phyloP scores from a whole-genome alignment of 306 rosid genomes.

The Quercus berberidifolia region DNA sequence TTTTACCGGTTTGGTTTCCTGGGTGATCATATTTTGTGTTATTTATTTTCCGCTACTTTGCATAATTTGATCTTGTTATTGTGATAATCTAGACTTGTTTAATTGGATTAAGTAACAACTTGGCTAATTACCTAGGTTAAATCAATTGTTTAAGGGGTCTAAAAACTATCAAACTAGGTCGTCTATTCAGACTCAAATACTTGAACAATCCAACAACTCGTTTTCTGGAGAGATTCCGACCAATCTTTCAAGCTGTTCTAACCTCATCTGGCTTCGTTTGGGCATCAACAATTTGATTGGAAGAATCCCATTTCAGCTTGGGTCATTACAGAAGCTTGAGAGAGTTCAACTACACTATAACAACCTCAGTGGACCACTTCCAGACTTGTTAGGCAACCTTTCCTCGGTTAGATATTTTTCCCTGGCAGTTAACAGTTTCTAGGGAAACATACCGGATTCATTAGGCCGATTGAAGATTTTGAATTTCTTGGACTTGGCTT shows the following conservation, averaged over 20 bases:
- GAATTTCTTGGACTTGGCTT: constrained; percentile 3
- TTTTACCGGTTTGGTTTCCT: no score
- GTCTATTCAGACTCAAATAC: constrained; percentile 2
- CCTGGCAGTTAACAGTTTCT: background rate
- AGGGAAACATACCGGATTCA: constrained; percentile 10
- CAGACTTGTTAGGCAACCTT: no score
- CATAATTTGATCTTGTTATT: no score
- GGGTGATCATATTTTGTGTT: no score
- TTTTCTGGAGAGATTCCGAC: constrained; percentile 5
- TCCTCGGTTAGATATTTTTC: no score
- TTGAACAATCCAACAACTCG: constrained; percentile 2
- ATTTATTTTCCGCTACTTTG: no score
- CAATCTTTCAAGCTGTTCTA: background rate
- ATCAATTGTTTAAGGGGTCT: no score
- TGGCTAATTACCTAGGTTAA: no score
- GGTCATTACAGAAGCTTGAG: constrained; percentile 2
- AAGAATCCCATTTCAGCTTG: background rate
- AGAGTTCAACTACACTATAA: constrained; percentile 7
- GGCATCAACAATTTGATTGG: constrained; percentile 2
- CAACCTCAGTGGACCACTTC: constrained; percentile 1
- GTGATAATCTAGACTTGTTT: no score
- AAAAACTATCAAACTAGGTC: background rate
- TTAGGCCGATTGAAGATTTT: constrained; percentile 12
- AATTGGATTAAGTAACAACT: no score
- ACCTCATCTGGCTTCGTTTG: background rate